These are phyloP conservation scores for Fusarium sp. DNA, from an alignment of 2,329 filamentous ascomycete species.

Conservation along the genomic window DNA sequence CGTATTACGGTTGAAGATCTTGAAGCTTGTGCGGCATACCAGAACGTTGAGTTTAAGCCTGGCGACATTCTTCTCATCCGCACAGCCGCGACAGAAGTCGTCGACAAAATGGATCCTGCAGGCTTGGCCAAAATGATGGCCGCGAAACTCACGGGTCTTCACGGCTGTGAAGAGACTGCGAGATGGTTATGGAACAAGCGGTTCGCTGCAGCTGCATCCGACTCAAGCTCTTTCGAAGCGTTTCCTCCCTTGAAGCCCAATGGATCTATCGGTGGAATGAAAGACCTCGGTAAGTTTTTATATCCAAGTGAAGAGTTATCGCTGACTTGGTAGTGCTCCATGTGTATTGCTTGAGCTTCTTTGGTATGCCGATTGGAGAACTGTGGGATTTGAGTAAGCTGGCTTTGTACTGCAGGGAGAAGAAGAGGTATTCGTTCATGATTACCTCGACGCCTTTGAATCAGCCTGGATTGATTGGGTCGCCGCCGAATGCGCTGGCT, in stretches of 20 bases:
- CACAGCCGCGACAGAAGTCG: constrained; percentile 69
- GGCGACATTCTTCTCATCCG: constrained; percentile 76
- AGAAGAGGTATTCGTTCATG: constrained; percentile 69
- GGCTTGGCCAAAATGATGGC: constrained; percentile 50
- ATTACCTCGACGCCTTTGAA: constrained; percentile 68
- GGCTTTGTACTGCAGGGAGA: constrained; percentile 62
- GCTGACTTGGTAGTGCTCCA: constrained; percentile 55
- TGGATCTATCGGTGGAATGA: constrained; percentile 47
- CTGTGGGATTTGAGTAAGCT: constrained; percentile 66
- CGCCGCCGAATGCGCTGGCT: constrained; percentile 40
- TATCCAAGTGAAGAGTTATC: accelerated
- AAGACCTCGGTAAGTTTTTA: constrained; percentile 51
- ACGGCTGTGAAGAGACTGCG: constrained; percentile 62
- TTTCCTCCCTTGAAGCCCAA: constrained; percentile 64
- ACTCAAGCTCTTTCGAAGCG: constrained; percentile 72
- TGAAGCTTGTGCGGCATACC: constrained; percentile 66
- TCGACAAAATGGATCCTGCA: constrained; percentile 58
- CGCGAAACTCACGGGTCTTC: constrained; percentile 51
- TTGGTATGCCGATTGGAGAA: constrained; percentile 66
- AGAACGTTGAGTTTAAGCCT: constrained; percentile 71
- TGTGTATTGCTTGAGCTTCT: constrained; percentile 60
- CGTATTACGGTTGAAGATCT: constrained; percentile 67
- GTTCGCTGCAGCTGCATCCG: constrained; percentile 73
- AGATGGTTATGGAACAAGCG: constrained; percentile 77
- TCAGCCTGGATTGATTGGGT: constrained; percentile 30